These are phyloP conservation scores for Cardamine occulta DNA, from an alignment of 345 rosid genomes.

Conservation along the genomic window DNA sequence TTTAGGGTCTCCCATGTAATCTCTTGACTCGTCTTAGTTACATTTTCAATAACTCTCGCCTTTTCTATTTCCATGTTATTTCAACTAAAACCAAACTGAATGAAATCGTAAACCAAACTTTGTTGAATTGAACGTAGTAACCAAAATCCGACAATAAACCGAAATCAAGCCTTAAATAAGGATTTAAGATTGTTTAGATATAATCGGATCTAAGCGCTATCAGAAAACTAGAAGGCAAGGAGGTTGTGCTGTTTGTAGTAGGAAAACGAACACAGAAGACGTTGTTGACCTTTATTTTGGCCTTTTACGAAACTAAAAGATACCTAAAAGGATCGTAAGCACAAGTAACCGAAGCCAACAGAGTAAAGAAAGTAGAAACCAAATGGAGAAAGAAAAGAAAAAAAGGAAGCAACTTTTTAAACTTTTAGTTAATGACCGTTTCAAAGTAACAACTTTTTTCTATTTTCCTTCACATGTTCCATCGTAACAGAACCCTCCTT, in stretches of 20 bases:
- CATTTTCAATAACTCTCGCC: too few relatives aligned
- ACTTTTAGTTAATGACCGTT: slow-evolving; percentile 36
- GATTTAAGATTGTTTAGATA: too few relatives aligned
- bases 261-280: not conserved
- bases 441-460: slow-evolving; percentile 32
- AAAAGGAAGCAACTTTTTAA: slow-evolving; percentile 1
- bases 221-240: not conserved
- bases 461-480: slow-evolving; percentile 37
- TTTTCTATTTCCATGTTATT: too few relatives aligned
- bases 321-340: not conserved
- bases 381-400: not conserved
- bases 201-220: not conserved
- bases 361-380: slow-evolving; percentile 12
- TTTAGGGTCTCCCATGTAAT: too few relatives aligned
- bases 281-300: not conserved
- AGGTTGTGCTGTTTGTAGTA: not conserved
- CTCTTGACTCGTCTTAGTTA: too few relatives aligned
- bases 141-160: too few relatives aligned
- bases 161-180: too few relatives aligned
- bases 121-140: too few relatives aligned
- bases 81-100: too few relatives aligned
- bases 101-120: too few relatives aligned
- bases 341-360: slow-evolving; percentile 16
- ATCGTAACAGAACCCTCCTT: slow-evolving; percentile 22
- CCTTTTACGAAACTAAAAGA: slow-evolving; percentile 12